Evolutionary conservation across 2,329 filamentous ascomycete genomes (phyloP).

Genomic region (Coniochaeta prunicola): DNA sequence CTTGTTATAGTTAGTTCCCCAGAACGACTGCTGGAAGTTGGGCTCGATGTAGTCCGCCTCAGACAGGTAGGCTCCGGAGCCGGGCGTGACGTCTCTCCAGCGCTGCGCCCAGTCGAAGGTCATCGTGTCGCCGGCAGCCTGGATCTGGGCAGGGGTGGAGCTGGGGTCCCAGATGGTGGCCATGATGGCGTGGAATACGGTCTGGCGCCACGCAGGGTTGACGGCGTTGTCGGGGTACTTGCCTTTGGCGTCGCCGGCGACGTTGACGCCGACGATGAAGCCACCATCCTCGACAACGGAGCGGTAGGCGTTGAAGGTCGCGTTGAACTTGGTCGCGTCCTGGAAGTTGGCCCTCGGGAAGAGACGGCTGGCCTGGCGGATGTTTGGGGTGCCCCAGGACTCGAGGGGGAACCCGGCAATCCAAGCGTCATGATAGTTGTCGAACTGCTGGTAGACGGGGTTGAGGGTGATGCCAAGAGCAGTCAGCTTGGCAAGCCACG

Average conservation of each 20-base stretch:
- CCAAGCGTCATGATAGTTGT: slow-evolving; percentile 14
- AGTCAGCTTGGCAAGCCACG: slow-evolving; percentile 15
- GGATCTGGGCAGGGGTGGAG: slow-evolving; percentile 8
- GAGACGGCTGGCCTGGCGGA: slow-evolving; percentile 13
- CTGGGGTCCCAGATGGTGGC: slow-evolving; percentile 15
- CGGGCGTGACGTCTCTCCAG: slow-evolving; percentile 7
- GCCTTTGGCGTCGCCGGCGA: slow-evolving; percentile 19
- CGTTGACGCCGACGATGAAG: slow-evolving; percentile 31
- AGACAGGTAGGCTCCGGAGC: slow-evolving; percentile 12
- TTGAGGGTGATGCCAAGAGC: slow-evolving; percentile 14
- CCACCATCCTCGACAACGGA: slow-evolving; percentile 31
- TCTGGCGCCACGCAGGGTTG: slow-evolving; percentile 41
- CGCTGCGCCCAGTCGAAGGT: slow-evolving; percentile 22
- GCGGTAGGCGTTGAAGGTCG: slow-evolving; percentile 24
- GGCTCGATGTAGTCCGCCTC: slow-evolving; percentile 28
- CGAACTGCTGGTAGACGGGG: slow-evolving; percentile 12
- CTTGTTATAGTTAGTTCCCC: slow-evolving; percentile 12
- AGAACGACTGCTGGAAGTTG: slow-evolving; percentile 23
- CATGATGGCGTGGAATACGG: slow-evolving; percentile 28
- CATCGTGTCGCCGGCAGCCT: slow-evolving; percentile 14
- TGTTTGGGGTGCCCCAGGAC: slow-evolving; percentile 29
- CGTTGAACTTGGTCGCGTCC: slow-evolving; percentile 19
- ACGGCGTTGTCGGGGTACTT: slow-evolving; percentile 31
- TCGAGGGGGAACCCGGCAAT: slow-evolving; percentile 24
- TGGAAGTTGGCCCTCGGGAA: slow-evolving; percentile 11